phyloP scores from a whole-genome alignment of 805 yeast species.

The Lipomyces chichibuensis region DNA sequence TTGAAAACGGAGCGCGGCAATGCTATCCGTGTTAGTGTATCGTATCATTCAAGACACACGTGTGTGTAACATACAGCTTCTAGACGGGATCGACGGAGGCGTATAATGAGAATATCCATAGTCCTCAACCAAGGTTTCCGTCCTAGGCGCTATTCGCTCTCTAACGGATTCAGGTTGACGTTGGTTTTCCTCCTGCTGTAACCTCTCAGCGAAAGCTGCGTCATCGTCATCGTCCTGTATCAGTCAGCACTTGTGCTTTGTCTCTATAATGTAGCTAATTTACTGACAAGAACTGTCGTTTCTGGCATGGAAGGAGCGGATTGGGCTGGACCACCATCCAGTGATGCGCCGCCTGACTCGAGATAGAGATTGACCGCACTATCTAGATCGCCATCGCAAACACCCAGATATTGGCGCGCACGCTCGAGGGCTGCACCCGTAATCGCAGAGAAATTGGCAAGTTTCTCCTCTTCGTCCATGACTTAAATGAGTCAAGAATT shows the following conservation, averaged over 20 bases:
- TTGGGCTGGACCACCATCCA: conserved; percentile 24
- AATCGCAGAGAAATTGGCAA: conserved; percentile 79
- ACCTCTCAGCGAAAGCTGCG: conserved; percentile 37
- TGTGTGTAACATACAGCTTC: conserved; percentile 39
- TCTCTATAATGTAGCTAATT: conserved; percentile 1
- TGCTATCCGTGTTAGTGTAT: not conserved
- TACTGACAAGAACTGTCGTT: conserved; percentile 1
- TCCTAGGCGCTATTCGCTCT: conserved; percentile 74
- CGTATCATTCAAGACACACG: conserved; percentile 11
- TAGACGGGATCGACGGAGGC: not conserved
- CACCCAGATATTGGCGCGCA: conserved; percentile 77
- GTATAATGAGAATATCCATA: conserved; percentile 31
- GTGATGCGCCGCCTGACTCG: conserved; percentile 55
- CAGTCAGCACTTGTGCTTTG: not conserved
- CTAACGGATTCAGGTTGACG: conserved; percentile 55
- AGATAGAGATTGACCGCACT: conserved; percentile 81
- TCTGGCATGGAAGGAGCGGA: conserved; percentile 2
- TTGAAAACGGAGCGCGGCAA: conserved; percentile 53
- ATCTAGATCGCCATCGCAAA: conserved; percentile 77
- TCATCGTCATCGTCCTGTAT: conserved; percentile 37
- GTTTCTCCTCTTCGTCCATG: conserved; percentile 47
- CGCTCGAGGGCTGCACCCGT: conserved; percentile 71
- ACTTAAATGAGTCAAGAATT: not conserved
- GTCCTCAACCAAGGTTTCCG: conserved; percentile 70
- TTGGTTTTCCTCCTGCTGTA: conserved; percentile 40